Percentiles rank a stretch among this genome's conserved stretches.
Conservation (phyloP, 176 grass and related monocot genomes). For the Zea mays region Zm-B73-REFERENCE-NAM-5.0 NC_050102.1:155109001-155109500, state of each 20-base stretch:
- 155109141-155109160: constrained; percentile 13
- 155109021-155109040: constrained; percentile 34
- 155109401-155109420: background rate
- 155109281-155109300: background rate
- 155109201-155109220: constrained; percentile 32
- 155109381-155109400: background rate
- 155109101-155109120: constrained; percentile 34
- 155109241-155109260: background rate
- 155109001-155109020: constrained; percentile 22
- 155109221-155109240: background rate
- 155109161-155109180: constrained; percentile 16
- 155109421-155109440: background rate
- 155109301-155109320: background rate
- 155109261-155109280: background rate
- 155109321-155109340: no score
- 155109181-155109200: background rate
- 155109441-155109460: background rate
- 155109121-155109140: constrained; percentile 28
- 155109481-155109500: background rate
- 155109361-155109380: background rate
- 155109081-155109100: constrained; percentile 26
- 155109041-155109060: constrained; percentile 10
- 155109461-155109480: background rate
- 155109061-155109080: constrained; percentile 28
- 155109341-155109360: no score